Base-by-base conservation (phyloP, 2,329 filamentous ascomycete species). In the Exophiala mesophila region DNA sequence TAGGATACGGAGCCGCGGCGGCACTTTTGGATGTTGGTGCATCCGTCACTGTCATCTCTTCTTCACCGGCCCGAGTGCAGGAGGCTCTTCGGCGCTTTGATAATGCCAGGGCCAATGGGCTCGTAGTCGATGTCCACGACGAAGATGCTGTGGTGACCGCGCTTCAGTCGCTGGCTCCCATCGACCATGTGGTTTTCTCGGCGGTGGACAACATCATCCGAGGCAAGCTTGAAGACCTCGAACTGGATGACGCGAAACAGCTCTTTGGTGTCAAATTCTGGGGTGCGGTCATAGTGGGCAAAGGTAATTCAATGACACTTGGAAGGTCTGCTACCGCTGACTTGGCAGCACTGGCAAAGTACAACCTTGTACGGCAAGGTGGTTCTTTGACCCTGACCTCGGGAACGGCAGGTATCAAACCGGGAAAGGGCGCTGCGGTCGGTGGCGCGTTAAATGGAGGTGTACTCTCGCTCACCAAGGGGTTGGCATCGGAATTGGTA, bases 141-240 rank as follows among this genome's bases (percentile, higher is more conserved):
- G 50, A 53, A 28, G 35, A 28, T 18, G 35, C 40, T 2, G 47
- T 42, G 16, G 28, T 39, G 4, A 9, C 38, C 23, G 35, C 41
- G 5, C 31, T 52, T 13, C 49, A 35, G 19, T 50, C 49, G 8
- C 37, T 50, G 18, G 49, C 47, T 6, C 41, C 62, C 5, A 53
- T 78, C 17, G 72, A 82, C 52, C 77, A 82, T 54, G 64, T 81
- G 13, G 62, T 78, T 24, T 74, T 69, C 60, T 80, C 76, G 0
- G 77, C 77, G 0, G 77, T 71, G 9, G 70, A 74, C 44, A 50
- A 50, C 15, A 50, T 53, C 20, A 50, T 53, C 26, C 44, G 50
- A 7, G 50, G 50, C 10, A 41, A 44, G 17, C 26, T 50, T 19
- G 44, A 33, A 16, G 41, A 50, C n/a, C 37, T 38, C n/a, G 30